Evolutionary conservation across 495 filamentous ascomycete genomes (phyloP).

Genomic region (Neurospora sp.): DNA sequence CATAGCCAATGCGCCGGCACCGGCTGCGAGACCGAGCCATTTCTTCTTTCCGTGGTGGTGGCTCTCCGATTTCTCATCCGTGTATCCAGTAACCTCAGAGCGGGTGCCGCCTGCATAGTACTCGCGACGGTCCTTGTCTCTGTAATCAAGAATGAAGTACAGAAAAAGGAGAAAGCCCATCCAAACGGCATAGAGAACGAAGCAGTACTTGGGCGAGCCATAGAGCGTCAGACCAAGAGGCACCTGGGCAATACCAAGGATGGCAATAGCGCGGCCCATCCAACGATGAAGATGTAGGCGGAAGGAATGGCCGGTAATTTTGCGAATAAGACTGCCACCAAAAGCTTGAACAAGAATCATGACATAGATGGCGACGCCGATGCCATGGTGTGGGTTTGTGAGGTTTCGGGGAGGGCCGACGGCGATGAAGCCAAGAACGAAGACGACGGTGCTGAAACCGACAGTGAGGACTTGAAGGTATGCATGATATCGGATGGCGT

Average conservation of each 20-base stretch:
- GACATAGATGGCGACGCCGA: conserved; percentile 83
- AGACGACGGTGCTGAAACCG: conserved; percentile 57
- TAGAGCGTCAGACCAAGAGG: conserved; percentile 86
- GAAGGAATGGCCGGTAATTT: conserved; percentile 48
- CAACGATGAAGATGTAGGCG: conserved; percentile 81
- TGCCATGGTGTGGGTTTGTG: conserved; percentile 91
- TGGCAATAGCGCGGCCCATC: conserved; percentile 63
- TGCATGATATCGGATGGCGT: conserved; percentile 68
- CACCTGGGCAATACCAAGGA: conserved; percentile 80
- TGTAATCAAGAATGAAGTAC: conserved; percentile 67
- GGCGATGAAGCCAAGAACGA: conserved; percentile 70
- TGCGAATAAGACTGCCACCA: conserved; percentile 62
- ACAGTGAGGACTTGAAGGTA: conserved; percentile 80
- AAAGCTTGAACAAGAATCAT: conserved; percentile 71
- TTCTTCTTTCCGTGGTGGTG: conserved; percentile 32
- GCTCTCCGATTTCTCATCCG: conserved; percentile 23
- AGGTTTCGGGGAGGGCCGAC: conserved; percentile 67
- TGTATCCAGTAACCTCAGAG: conserved; percentile 6
- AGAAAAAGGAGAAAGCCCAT: conserved; percentile 53
- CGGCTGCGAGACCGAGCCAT: conserved; percentile 45
- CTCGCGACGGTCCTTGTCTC: conserved; percentile 35
- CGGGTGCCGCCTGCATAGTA: not conserved
- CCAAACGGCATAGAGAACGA: conserved; percentile 74
- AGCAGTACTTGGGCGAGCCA: conserved; percentile 73
- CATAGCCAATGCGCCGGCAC: conserved; percentile 51